Evolutionary conservation across 2,329 filamentous ascomycete species (phyloP), one percentile per base, ranked within the genome.

Genomic region (Colletotrichum karsti): DNA sequence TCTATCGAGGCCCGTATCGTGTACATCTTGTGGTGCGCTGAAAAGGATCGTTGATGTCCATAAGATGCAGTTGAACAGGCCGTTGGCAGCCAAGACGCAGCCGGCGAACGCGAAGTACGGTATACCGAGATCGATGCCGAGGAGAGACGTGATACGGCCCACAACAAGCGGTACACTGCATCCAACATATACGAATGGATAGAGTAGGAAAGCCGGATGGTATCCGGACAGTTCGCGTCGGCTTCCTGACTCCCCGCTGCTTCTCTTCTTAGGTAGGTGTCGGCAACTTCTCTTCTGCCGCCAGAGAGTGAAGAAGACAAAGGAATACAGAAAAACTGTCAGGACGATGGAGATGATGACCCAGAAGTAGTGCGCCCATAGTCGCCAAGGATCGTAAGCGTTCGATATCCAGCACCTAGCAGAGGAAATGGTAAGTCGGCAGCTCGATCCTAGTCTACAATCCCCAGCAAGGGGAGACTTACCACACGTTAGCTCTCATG

Each of bases 281-380:
- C 65, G 65, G 20, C 65, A 68, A 3, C 10, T 68, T 33, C 65
- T 35, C 30, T 68, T 68, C n/a, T 67, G 66, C 15, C 67, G 70
- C 39, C 75, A 76, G 0, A 83, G 74, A 7, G 69, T 76, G 9
- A 79, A 62, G 71, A 82, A 83, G 50, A 84, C 82, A 58, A 77
- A 70, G 7, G 76, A 60, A 70, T 85, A 85, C 1, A 84, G 72
- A 15, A 74, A 56, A 0, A 75, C 74, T 0, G 82, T 85, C 13
- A 77, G 70, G 1, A 70, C 75, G 4, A 85, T 75, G 8, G 77
- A 74, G 12, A 82, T 72, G 67, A 83, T 90, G 58, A 91, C 88
- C 84, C 87, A 91, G 59, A 91, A 78, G 72, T 91, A 91, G 71
- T 91, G 89, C 1, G 87, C 82, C 77, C 84, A 84, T 0, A 92